phyloP scores from a whole-genome alignment of 2,329 filamentous ascomycete species.

The Exophiala dermatitidis region DNA sequence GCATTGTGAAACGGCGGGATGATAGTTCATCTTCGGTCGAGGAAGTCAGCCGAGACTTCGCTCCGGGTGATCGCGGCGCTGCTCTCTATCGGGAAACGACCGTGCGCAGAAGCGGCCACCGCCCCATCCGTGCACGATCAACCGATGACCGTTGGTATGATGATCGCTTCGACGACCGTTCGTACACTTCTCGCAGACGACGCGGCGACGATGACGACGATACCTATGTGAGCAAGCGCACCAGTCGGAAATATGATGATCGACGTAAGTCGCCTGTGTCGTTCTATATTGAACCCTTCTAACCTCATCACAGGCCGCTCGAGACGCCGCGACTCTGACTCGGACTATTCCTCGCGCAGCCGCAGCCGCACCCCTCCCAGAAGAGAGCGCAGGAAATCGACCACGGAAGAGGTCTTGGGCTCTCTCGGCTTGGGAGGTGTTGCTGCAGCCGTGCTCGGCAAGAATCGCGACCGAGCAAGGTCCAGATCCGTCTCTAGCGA shows the following conservation, averaged over 20 bases:
- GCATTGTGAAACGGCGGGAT: constrained; percentile 47
- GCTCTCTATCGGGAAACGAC: constrained; percentile 30
- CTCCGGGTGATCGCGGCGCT: constrained; percentile 53
- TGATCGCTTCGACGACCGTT: constrained; percentile 39
- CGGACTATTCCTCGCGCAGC: constrained; percentile 35
- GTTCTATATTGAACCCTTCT: background rate
- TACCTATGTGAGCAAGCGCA: constrained; percentile 24
- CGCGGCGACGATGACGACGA: constrained; percentile 47
- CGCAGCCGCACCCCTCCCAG: constrained; percentile 34
- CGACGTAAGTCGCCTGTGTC: constrained; percentile 29
- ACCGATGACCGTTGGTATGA: constrained; percentile 33
- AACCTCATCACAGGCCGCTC: constrained; percentile 18
- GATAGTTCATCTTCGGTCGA: constrained; percentile 71
- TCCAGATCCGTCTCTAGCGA: constrained; percentile 48
- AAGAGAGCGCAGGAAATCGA: constrained; percentile 38
- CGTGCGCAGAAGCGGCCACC: constrained; percentile 32
- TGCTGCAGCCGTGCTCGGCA: constrained; percentile 44
- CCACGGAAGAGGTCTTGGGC: constrained; percentile 46
- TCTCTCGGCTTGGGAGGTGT: constrained; percentile 52
- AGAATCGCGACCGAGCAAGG: constrained; percentile 54
- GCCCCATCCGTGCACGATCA: constrained; percentile 29
- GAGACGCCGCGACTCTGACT: constrained; percentile 28
- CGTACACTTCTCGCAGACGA: constrained; percentile 31
- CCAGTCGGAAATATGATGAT: constrained; percentile 24
- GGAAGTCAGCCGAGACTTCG: constrained; percentile 77